A percentile compares a stretch with the other conserved stretches of the same genome.
Evolutionary conservation across 371 early-diverging fungal genomes (phyloP).

Genomic region (Funneliformis caledonium): DNA sequence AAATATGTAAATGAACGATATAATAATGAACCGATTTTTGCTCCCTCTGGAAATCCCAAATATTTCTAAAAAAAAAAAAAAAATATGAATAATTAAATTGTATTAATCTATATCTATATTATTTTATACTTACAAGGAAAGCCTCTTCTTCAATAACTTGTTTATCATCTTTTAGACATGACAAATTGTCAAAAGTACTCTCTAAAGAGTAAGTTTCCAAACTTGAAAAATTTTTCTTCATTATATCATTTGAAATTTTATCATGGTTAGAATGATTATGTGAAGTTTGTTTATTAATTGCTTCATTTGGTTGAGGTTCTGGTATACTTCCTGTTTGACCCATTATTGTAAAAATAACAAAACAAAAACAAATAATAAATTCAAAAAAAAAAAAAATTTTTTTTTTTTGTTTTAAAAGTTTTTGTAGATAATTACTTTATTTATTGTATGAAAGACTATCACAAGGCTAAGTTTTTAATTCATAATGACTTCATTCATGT

Average conservation of each 20-base stretch:
- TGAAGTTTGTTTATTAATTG: not conserved
- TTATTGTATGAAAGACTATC: not conserved
- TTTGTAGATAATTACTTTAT: not conserved
- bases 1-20: conserved; percentile 56
- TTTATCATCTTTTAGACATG: conserved; percentile 46
- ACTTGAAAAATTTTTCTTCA: not conserved
- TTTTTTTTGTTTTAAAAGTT: too few relatives aligned
- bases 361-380: not conserved
- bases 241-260: not conserved
- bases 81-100: not conserved
- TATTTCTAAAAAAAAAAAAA: conserved; percentile 20
- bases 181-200: conserved; percentile 48
- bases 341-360: not conserved
- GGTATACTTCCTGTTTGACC: not conserved
- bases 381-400: not conserved
- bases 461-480: not conserved
- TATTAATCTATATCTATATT: not conserved
- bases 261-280: not conserved
- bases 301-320: not conserved
- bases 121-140: conserved; percentile 49
- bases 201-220: conserved; percentile 43
- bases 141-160: conserved; percentile 53
- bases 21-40: conserved; percentile 52
- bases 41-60: conserved; percentile 47
- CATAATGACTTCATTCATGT: too few relatives aligned